These are phyloP conservation scores for Talaromyces borbonicus DNA, from an alignment of 495 filamentous ascomycete genomes.

Conservation along the genomic window DNA sequence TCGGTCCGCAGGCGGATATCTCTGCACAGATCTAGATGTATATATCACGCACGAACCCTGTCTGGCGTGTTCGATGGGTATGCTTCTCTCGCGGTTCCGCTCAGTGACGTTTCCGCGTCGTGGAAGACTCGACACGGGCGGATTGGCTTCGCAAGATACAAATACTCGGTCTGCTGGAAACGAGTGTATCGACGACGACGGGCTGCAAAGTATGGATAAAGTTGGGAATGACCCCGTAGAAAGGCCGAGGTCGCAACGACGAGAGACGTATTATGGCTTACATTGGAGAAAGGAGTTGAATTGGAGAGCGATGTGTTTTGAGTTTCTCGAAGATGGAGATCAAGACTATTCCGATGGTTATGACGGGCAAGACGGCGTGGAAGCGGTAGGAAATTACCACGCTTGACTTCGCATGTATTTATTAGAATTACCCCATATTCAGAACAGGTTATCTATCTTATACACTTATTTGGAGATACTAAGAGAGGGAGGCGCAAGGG, in stretches of 20 bases:
- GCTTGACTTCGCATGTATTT: too few species aligned
- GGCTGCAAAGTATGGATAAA: not conserved
- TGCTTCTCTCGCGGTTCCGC: slow-evolving; percentile 82
- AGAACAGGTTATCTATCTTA: too few species aligned
- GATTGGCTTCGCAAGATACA: slow-evolving; percentile 33
- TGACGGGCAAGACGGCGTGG: not conserved
- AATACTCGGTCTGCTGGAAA: too few species aligned
- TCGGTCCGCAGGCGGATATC: slow-evolving; percentile 64
- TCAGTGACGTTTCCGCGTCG: slow-evolving; percentile 64
- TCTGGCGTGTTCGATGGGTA: slow-evolving; percentile 91
- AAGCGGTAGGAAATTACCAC: slow-evolving; percentile 1
- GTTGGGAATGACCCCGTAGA: slow-evolving; percentile 24
- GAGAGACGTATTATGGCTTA: slow-evolving; percentile 55
- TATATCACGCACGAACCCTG: slow-evolving; percentile 94
- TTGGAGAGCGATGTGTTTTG: slow-evolving; percentile 83
- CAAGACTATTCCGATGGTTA: not conserved
- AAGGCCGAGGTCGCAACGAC: slow-evolving; percentile 26
- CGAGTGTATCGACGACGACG: too few species aligned
- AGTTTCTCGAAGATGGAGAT: slow-evolving; percentile 47
- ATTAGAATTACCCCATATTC: too few species aligned
- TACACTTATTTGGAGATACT: too few species aligned
- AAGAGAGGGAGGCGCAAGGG: too few species aligned
- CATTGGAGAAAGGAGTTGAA: slow-evolving; percentile 92
- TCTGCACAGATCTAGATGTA: slow-evolving; percentile 83
- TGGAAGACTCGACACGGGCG: slow-evolving; percentile 30